phyloP scores from a whole-genome alignment of 352 stramenopile genomes.

The Pythium aristosporum region DNA sequence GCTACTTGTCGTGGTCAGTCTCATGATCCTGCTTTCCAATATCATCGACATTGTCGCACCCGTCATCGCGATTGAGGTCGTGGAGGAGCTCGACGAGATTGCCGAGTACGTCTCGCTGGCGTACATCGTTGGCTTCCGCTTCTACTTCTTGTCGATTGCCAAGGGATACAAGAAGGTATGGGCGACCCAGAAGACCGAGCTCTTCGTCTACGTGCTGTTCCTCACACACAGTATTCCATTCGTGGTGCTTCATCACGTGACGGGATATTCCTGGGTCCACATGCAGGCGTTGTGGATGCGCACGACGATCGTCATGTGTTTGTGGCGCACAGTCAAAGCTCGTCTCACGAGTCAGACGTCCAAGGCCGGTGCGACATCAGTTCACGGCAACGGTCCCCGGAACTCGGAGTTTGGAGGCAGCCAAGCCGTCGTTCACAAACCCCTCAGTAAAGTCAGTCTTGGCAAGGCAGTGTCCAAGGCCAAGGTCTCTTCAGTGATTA shows the following conservation, averaged over 20 bases:
- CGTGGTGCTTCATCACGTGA: not conserved
- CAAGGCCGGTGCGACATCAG: too few relatives aligned
- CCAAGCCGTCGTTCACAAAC: too few relatives aligned
- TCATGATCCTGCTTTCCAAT: slow-evolving; percentile 2
- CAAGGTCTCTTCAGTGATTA: too few relatives aligned
- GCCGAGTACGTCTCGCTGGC: slow-evolving; percentile 26
- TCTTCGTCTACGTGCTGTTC: slow-evolving; percentile 1
- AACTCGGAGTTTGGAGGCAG: too few relatives aligned
- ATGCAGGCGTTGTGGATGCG: slow-evolving; percentile 10
- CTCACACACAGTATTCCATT: slow-evolving; percentile 3
- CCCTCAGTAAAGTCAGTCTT: too few relatives aligned
- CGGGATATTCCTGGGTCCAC: not conserved
- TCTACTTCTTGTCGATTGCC: slow-evolving; percentile 32
- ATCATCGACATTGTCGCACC: slow-evolving; percentile 23
- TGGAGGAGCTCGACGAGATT: slow-evolving; percentile 24
- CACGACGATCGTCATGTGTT: slow-evolving; percentile 2
- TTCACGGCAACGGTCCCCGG: too few relatives aligned
- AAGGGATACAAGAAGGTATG: slow-evolving; percentile 16
- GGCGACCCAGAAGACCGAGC: slow-evolving; percentile 8
- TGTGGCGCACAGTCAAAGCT: not conserved
- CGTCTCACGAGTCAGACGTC: not conserved
- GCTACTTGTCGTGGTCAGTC: slow-evolving; percentile 15
- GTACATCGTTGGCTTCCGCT: slow-evolving; percentile 39
- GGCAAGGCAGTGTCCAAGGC: too few relatives aligned
- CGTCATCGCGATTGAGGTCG: slow-evolving; percentile 2